Evolutionary conservation across 495 filamentous ascomycete species (phyloP), one percentile per base, ranked within the genome.

Genomic region (Penicillium paradoxum): DNA sequence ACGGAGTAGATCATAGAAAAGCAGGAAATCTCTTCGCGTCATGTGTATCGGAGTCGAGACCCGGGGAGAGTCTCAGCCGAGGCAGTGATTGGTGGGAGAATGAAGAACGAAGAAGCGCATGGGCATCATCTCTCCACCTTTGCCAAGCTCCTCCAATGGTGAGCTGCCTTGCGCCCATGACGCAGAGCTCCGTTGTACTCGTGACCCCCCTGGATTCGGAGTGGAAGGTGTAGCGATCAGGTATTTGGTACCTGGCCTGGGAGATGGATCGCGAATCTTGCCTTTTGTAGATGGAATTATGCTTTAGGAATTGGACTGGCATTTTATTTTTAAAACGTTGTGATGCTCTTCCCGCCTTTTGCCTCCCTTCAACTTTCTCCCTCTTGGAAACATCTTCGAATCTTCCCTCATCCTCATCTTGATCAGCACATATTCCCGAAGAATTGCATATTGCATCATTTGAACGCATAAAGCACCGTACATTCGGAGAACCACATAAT

Each of bases 11-110:
- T 27, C 25, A 4, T 17, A 15, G 24, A 14, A 49, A 38, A 19
- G 22, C 22, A 39, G 18, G 10, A 71, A 70, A 68, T 56, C 43
- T 71, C 68, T 69, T 56, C 57, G 56, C 59, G 67, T 72, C 69
- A 70, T 70, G 67, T 29, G 40, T 27, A 27, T 56, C 51, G 47
- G 58, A 44, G 32, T 40, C 21, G 30, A 50, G 44, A 45, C 18
- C 49, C 48, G 53, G 47, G 22, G 17, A 6, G 15, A 25, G 33
- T 33, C 25, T 17, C 34, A n/a, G n/a, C 57, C 63, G 63, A 69
- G 58, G 1, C 3, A 17, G n/a, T 61, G 30, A 73, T 72, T 72
- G 71, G 67, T 68, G 71, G 67, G 65, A 64, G 52, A 64, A 61
- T 42, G 33, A 24, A n/a, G 6, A 15, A 8, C 9, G 32, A 9